Base-by-base conservation (phyloP, 805 yeast genomes). In the Sporopachydermia lactativora region DNA sequence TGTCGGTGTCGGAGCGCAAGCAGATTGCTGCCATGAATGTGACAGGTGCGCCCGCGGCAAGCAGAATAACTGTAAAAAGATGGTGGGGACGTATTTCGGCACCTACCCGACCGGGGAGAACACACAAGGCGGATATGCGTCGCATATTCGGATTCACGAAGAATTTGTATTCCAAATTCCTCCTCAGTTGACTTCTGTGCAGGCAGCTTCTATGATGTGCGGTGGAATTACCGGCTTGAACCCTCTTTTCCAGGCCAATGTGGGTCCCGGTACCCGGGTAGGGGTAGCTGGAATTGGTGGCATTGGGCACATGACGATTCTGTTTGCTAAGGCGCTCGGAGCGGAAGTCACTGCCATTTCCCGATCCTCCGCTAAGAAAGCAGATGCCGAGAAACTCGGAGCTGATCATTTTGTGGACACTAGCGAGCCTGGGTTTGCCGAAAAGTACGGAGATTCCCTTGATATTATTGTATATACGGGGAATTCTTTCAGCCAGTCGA, bases 161-260 rank as follows among this genome's bases (percentile, higher is more conserved):
- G 56, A 61, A 38, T 70, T 65, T 52, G 66, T 62, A 8, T 69
- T 70, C 53, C 61, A 62, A 11, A 66, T 72, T 43, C 77, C 77
- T 3, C 73, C 69, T 4, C 52, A 41, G 13, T 48, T 72, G 43
- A 59, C 52, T n/a, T 53, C 68, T 4, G 56, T 52, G 19, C 53
- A 52, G 35, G 74, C 65, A 36, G 76, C 76, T 16, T 77, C 78
- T 18, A 55, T 72, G 57, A 53, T 72, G 51, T 72, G 77, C 57
- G 78, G 73, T 43, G 78, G 77, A 38, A 59, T 71, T 43, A 72
- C 77, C 4, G 71, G 66, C 14, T 72, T 59, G 48, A 67, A 72
- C 18, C 78, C 78, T 17, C 54, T 71, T 46, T 40, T 3, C 59
- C 67, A 59, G 38, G 41, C 52, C 6, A 52, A 51, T 4, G 48